Percentiles rank a stretch among this genome's conserved stretches.
Conservation (phyloP, 352 stramenopile species). For the Globisporangium parvum region DNA sequence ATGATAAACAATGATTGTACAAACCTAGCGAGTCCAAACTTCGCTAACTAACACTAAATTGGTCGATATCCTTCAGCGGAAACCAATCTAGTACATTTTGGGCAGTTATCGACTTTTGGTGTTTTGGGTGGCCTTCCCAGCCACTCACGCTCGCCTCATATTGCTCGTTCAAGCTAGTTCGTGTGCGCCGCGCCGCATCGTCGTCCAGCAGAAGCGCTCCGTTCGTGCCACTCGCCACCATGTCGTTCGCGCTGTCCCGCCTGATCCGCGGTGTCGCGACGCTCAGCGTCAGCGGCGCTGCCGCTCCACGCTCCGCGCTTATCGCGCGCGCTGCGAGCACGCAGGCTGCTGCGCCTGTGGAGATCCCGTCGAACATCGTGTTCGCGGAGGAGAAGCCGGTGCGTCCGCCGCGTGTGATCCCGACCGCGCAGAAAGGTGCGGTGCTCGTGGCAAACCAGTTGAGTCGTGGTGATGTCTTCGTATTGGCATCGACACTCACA, state of each 20-base stretch:
- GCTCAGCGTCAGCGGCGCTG: slow-evolving; percentile 29
- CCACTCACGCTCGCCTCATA: too few relatives aligned
- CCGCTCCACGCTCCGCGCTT: slow-evolving; percentile 26
- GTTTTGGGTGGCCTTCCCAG: too few relatives aligned
- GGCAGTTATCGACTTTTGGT: too few relatives aligned
- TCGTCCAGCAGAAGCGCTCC: background rate
- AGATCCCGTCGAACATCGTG: slow-evolving; percentile 52
- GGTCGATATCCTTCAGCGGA: too few relatives aligned
- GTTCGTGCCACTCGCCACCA: slow-evolving; percentile 1
- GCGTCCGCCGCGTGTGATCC: slow-evolving; percentile 59
- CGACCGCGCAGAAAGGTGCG: slow-evolving; percentile 45
- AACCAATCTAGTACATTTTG: too few relatives aligned
- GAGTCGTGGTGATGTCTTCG: background rate
- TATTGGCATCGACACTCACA: background rate
- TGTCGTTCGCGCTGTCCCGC: slow-evolving; percentile 43
- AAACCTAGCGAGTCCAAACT: too few relatives aligned
- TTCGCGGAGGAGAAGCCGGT: slow-evolving; percentile 69
- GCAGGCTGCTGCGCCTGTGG: slow-evolving; percentile 24
- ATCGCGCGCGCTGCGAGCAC: slow-evolving; percentile 28
- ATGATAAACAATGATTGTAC: too few relatives aligned
- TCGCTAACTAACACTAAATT: too few relatives aligned
- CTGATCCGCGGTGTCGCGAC: slow-evolving; percentile 50
- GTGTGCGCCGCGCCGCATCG: background rate
- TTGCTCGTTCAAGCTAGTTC: background rate
- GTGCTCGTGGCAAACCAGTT: too few relatives aligned